phyloP scores from a whole-genome alignment of 306 rosid species.

The Mimosa pudica region DNA sequence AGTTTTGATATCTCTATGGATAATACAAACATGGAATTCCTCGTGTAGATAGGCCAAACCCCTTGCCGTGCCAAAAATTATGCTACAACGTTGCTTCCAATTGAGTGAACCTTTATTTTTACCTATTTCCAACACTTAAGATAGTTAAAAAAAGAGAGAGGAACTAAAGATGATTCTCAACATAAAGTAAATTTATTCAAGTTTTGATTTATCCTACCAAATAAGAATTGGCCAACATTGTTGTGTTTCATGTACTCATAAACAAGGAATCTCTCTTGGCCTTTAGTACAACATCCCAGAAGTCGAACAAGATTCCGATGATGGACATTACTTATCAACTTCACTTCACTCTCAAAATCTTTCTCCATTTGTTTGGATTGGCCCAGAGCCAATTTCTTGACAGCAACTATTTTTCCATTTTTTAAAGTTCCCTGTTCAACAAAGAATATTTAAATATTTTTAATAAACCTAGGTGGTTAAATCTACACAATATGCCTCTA shows the following conservation, averaged over 20 bases:
- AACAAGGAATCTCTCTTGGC: slow-evolving; percentile 61
- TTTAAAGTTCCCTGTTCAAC: slow-evolving; percentile 58
- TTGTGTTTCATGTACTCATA: slow-evolving; percentile 70
- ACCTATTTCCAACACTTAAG: background rate
- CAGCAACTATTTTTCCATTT: slow-evolving; percentile 67
- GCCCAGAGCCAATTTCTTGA: slow-evolving; percentile 55
- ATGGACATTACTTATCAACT: slow-evolving; percentile 69
- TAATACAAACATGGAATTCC: slow-evolving; percentile 65
- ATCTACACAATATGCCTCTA: background rate
- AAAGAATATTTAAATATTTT: background rate
- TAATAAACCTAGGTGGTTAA: background rate
- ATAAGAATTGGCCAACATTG: slow-evolving; percentile 67
- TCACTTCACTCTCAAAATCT: slow-evolving; percentile 66
- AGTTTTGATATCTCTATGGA: slow-evolving; percentile 73
- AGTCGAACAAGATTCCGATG: slow-evolving; percentile 68
- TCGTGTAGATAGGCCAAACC: slow-evolving; percentile 70
- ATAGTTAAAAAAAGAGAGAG: background rate
- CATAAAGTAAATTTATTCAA: background rate
- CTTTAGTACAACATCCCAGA: slow-evolving; percentile 69
- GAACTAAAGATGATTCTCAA: background rate
- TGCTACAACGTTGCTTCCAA: slow-evolving; percentile 57
- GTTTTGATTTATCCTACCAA: slow-evolving; percentile 43
- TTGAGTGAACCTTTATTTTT: slow-evolving; percentile 49
- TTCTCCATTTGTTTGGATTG: slow-evolving; percentile 50
- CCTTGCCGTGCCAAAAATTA: slow-evolving; percentile 64